These are phyloP conservation scores for Fraxinus velutina DNA, from an alignment of 305 asterid species.

Conservation along the genomic window DNA sequence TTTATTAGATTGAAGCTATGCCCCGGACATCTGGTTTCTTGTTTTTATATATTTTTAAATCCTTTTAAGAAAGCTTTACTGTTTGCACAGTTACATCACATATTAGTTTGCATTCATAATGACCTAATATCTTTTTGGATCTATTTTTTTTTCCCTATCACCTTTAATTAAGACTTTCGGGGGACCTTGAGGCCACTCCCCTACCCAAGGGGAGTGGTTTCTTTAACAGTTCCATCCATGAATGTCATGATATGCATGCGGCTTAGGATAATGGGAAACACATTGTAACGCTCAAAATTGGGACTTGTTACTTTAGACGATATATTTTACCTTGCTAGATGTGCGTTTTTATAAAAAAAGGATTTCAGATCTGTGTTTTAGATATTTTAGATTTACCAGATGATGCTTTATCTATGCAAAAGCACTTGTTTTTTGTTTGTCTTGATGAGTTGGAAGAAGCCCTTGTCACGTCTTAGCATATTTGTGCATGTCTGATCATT, in stretches of 20 bases:
- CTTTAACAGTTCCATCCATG: not conserved
- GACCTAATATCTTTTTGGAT: not conserved
- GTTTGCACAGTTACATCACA: not conserved
- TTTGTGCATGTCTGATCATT: not conserved
- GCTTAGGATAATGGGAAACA: not conserved
- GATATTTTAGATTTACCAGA: not conserved
- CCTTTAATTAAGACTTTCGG: not conserved
- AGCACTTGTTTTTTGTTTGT: slow-evolving; percentile 3
- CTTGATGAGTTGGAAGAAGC: slow-evolving; percentile 2
- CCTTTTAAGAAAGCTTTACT: not conserved
- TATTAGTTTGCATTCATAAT: not conserved
- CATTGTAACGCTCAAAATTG: not conserved
- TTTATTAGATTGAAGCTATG: not conserved
- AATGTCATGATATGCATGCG: not conserved
- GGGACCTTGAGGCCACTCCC: not conserved
- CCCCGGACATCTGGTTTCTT: not conserved
- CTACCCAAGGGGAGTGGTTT: not conserved
- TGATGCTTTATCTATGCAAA: not conserved
- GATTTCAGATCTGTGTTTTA: slow-evolving; percentile 1
- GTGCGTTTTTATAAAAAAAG: not conserved
- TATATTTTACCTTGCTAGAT: slow-evolving; percentile 6
- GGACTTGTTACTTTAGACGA: not conserved
- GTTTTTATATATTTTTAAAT: not conserved
- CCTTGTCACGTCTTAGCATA: not conserved
- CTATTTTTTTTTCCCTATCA: not conserved